These are phyloP conservation scores for Phytophthora hibernalis DNA, from an alignment of 352 stramenopile species.

Conservation along the genomic window DNA sequence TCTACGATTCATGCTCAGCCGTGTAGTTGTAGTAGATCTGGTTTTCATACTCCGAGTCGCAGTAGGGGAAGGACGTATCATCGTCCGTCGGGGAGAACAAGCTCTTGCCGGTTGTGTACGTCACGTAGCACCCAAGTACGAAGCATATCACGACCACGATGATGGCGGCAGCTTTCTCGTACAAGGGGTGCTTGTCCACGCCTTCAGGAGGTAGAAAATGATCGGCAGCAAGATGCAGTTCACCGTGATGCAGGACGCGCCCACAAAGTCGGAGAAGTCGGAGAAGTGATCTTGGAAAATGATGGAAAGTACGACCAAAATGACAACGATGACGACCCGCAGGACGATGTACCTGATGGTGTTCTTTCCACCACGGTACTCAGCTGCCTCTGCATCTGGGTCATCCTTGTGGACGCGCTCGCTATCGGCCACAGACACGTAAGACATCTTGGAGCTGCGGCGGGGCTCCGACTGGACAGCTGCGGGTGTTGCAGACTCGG, in stretches of 20 bases:
- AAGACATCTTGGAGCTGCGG: slow-evolving; percentile 49
- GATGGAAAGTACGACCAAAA: slow-evolving; percentile 44
- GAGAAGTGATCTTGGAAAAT: slow-evolving; percentile 47
- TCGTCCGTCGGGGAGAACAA: slow-evolving; percentile 24
- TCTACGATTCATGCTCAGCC: slow-evolving; percentile 24
- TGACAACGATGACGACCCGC: slow-evolving; percentile 45
- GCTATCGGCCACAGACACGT: slow-evolving; percentile 45
- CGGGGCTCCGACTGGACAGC: slow-evolving; percentile 26
- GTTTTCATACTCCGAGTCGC: slow-evolving; percentile 40
- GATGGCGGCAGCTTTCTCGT: slow-evolving; percentile 25
- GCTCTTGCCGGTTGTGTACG: slow-evolving; percentile 30
- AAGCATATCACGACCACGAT: slow-evolving; percentile 27
- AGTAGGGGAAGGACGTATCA: slow-evolving; percentile 36
- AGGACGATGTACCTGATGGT: slow-evolving; percentile 47
- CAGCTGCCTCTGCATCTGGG: slow-evolving; percentile 30
- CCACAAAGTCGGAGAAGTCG: slow-evolving; percentile 47
- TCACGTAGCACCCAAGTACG: slow-evolving; percentile 32
- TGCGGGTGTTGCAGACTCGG: slow-evolving; percentile 20
- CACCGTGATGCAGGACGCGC: slow-evolving; percentile 43
- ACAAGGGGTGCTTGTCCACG: slow-evolving; percentile 27
- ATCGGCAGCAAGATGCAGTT: slow-evolving; percentile 52
- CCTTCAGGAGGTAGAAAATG: slow-evolving; percentile 42
- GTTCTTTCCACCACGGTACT: slow-evolving; percentile 46
- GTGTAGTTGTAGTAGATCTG: slow-evolving; percentile 47
- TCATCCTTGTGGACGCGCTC: slow-evolving; percentile 36